Conservation (phyloP, 2,329 filamentous ascomycete species). For the Whalleya microplaca region DNA sequence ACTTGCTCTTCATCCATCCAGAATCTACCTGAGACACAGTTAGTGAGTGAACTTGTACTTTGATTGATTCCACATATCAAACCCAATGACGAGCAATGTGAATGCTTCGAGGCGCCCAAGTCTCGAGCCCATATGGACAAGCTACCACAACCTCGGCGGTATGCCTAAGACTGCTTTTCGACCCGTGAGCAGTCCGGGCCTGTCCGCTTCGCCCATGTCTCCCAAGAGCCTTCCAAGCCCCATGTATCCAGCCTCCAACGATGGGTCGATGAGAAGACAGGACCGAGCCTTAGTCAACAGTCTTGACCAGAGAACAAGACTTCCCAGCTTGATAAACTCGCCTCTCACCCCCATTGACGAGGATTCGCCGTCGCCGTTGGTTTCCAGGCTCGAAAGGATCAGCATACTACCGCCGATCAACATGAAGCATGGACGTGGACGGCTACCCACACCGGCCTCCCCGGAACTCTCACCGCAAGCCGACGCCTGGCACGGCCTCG, state of each 20-base stretch:
- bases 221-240: constrained; percentile 40
- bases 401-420: constrained; percentile 30
- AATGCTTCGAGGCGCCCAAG: constrained; percentile 36
- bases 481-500: neutral
- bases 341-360: constrained; percentile 37
- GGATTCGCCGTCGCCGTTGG: constrained; percentile 31
- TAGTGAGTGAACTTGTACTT: neutral
- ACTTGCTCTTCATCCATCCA: neutral
- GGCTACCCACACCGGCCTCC: constrained; percentile 12
- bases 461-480: constrained; percentile 4
- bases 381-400: constrained; percentile 32
- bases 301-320: constrained; percentile 35
- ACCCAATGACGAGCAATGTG: constrained; percentile 35
- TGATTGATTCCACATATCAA: neutral
- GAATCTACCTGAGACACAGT: neutral
- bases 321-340: constrained; percentile 22
- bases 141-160: constrained; percentile 32
- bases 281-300: constrained; percentile 42
- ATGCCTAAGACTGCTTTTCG: constrained; percentile 28
- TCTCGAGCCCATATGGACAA: constrained; percentile 43
- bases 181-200: constrained; percentile 30
- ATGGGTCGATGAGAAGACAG: constrained; percentile 41
- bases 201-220: constrained; percentile 37
- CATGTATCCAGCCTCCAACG: constrained; percentile 38
- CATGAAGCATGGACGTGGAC: constrained; percentile 5